A percentile compares a stretch with the other conserved stretches of the same genome.
Evolutionary conservation across 805 yeast genomes (phyloP).

Genomic region (Yarrowia sp.): DNA sequence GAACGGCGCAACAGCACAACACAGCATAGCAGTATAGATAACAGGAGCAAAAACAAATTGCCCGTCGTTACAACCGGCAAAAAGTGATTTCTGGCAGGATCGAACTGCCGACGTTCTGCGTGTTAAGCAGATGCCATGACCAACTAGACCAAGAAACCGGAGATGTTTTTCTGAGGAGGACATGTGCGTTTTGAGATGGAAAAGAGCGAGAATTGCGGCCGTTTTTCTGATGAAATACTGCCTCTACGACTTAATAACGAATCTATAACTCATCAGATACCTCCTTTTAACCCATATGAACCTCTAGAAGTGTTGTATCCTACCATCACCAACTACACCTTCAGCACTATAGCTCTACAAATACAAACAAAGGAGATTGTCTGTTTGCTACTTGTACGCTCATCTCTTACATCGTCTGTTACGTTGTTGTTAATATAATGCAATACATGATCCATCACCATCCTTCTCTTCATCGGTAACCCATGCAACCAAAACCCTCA

Average conservation of each 20-base stretch:
- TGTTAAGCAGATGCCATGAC: conserved; percentile 99
- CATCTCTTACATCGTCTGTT: too few species aligned
- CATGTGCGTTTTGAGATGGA: neutral
- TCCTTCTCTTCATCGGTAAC: neutral
- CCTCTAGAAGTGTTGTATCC: too few species aligned
- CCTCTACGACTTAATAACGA: too few species aligned
- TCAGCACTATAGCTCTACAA: too few species aligned
- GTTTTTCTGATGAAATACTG: too few species aligned
- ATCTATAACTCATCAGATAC: too few species aligned
- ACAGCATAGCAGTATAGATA: neutral
- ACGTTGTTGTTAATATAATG: neutral
- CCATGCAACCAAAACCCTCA: neutral
- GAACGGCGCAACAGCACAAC: neutral
- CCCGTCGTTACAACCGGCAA: neutral
- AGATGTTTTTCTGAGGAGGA: neutral
- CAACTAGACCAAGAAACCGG: conserved; percentile 77
- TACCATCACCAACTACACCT: too few species aligned
- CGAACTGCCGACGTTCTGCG: conserved; percentile 99
- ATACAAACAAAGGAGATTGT: too few species aligned
- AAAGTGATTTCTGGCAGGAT: conserved; percentile 59
- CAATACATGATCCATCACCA: neutral
- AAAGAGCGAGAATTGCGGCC: neutral
- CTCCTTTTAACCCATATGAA: too few species aligned
- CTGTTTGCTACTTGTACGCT: too few species aligned
- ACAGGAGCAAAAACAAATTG: neutral